Evolutionary conservation across 768 basidiomycete genomes (phyloP).

Genomic region (Cystobasidium onofrii): DNA sequence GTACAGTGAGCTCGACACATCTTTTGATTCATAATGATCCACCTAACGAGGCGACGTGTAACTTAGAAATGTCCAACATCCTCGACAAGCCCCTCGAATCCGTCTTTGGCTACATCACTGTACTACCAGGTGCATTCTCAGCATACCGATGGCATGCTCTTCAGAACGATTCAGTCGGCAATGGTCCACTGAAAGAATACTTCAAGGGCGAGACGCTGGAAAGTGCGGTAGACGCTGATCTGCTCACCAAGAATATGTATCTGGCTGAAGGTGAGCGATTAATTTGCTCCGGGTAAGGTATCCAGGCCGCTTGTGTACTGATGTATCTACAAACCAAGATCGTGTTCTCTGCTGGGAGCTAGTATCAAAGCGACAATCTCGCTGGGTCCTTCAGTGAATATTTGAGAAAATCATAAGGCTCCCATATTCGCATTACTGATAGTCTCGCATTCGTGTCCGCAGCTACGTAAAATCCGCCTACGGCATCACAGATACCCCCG

Average conservation of each 20-base stretch:
- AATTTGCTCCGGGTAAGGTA: too few relatives aligned
- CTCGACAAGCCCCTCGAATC: constrained; percentile 52
- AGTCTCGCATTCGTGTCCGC: background rate
- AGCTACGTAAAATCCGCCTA: constrained; percentile 27
- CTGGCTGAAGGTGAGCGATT: constrained; percentile 65
- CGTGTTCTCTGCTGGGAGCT: constrained; percentile 90
- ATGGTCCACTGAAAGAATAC: constrained; percentile 88
- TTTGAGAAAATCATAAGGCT: constrained; percentile 44
- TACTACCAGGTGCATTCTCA: constrained; percentile 70
- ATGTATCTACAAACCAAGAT: constrained; percentile 66
- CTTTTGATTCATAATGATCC: too few relatives aligned
- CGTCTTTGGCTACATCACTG: constrained; percentile 88
- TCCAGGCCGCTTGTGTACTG: constrained; percentile 44
- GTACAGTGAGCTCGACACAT: constrained; percentile 89
- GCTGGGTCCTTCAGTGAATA: constrained; percentile 93
- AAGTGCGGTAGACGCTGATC: constrained; percentile 50
- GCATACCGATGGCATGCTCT: constrained; percentile 72
- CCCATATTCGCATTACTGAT: too few relatives aligned
- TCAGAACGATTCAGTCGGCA: constrained; percentile 71
- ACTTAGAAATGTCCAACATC: constrained; percentile 35
- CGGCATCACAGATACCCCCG: constrained; percentile 30
- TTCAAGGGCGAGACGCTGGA: constrained; percentile 92
- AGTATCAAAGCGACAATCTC: constrained; percentile 79
- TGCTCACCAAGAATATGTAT: constrained; percentile 95
- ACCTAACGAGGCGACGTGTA: background rate